Conservation (phyloP, 345 rosid species). For the Citrus cavaleriei region DNA sequence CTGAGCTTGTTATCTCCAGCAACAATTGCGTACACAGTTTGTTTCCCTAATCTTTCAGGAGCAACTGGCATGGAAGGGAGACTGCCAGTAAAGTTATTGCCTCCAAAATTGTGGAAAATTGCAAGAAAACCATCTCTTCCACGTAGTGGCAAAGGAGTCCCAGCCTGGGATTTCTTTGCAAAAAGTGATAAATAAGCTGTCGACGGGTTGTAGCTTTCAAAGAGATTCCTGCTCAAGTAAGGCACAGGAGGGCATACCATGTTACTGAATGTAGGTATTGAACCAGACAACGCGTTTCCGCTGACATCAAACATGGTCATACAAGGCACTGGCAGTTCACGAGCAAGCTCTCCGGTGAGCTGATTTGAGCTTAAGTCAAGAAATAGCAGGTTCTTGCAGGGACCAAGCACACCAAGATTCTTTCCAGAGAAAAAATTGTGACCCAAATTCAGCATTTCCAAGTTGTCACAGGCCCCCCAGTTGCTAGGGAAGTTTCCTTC, state of each 20-base stretch:
- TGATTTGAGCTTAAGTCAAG: conserved; percentile 70
- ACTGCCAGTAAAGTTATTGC: conserved; percentile 69
- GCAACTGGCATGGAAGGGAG: conserved; percentile 50
- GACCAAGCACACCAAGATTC: conserved; percentile 45
- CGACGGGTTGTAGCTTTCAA: conserved; percentile 28
- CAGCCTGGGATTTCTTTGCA: conserved; percentile 38
- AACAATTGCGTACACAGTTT: conserved; percentile 47
- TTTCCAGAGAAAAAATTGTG: conserved; percentile 64
- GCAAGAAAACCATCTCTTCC: conserved; percentile 38
- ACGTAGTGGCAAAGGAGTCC: conserved; percentile 21
- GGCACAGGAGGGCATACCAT: conserved; percentile 45
- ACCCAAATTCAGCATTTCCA: conserved; percentile 82
- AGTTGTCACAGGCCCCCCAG: conserved; percentile 72
- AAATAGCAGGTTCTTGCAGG: conserved; percentile 61
- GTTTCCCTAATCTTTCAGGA: conserved; percentile 50
- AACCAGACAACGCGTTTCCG: conserved; percentile 61
- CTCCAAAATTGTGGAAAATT: conserved; percentile 66
- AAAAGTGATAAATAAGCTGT: conserved; percentile 58
- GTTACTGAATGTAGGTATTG: conserved; percentile 54
- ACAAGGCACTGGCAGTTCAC: conserved; percentile 68
- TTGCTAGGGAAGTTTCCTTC: conserved; percentile 56
- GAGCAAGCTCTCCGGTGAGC: conserved; percentile 54
- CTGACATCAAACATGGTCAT: conserved; percentile 80
- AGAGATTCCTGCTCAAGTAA: conserved; percentile 26
- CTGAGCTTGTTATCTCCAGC: conserved; percentile 52